Evolutionary conservation across 805 yeast species (phyloP), one percentile per base, ranked within the genome.

Genomic region (Kockiozyma suomiensis): DNA sequence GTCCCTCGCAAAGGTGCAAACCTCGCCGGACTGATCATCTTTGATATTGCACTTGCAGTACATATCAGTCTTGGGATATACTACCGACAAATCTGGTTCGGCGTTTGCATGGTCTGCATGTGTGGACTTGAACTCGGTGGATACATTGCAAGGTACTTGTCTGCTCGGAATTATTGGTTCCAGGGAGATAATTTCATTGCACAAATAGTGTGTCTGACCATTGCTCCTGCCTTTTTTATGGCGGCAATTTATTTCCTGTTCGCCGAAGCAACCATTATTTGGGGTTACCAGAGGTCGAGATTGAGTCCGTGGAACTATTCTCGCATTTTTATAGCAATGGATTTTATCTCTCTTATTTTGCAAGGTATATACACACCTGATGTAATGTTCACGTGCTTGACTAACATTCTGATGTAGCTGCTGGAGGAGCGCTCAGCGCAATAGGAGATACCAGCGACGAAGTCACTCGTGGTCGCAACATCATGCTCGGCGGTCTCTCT

Each of bases 161-260:
- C 86, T 1, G 77, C 80, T 6, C 40, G 26, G 49, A 19, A 13
- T 2, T 38, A 38, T 28, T 23, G 41, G 65, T 41, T 63, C 15
- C 68, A 74, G 37, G 64, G 73, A 42, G 71, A 78, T 52, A 74
- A 78, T 30, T 90, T 79, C 69, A 70, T 87, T 43, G 73, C 85
- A 66, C 96, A 90, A 72, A 81, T 86, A 62, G 81, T 85, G 56
- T 79, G 86, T 67, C 75, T 90, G 58, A 88, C 92, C 0, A 73
- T 90, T 49, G 93, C 90, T 0, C 97, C 97, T 0, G 90, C 89
- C 23, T 87, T 90, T 71, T 76, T 88, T 46, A 87, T 88, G 88
- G 97, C 88, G 2, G 96, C 92, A 0, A 78, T 90, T 2, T 91
- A 90, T 74, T 86, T 81, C 66, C 77, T 85, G 55, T 74, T 90